Base-by-base conservation (phyloP, 2,329 filamentous ascomycete genomes). In the Paracoccidioides brasiliensis region DNA sequence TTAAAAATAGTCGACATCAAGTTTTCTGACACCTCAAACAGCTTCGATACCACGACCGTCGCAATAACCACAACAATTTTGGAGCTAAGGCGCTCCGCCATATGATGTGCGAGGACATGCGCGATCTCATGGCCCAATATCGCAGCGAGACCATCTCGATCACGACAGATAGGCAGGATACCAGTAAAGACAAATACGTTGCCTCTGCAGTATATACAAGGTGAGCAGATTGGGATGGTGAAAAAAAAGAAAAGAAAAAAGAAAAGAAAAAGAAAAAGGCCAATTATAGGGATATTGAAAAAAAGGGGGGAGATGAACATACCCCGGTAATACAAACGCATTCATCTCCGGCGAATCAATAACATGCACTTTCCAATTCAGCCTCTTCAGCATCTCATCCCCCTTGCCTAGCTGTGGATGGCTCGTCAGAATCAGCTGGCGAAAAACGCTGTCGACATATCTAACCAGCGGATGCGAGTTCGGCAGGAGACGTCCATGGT, bases 151-250 rank as follows among this genome's bases (percentile, higher is more conserved):
- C 80, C 79, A 61, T 82, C 76, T 40, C 83, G 80, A 44, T 75
- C 73, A 46, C 70, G 57, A 58, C 79, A 81, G 30, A 83, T 67
- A 3, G 78, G 77, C 12, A 84, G 62, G 8, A 84, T 81, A 2
- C 81, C 81, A 2, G 79, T 78, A 61, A 81, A 83, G 0, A 84
- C 80, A 60, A 84, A 84, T 1, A 84, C 80, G 61, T 83, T 83
- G 5, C 80, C 80, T 3, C 75, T 74, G 54, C 49, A n/a, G 22
- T 22, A 22, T 2, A 22, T 22, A 22, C 22, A 22, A 22, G 22
- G 22, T 22, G 22, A 22, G 22, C 22, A 22, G 22, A 22, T 22
- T 22, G 22, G 22, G 22, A 22, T 22, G 22, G 22, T 22, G 22
- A 22, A 22, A 22, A 12, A 55, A 32, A 43, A 22, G 12, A 10